Base-by-base conservation (phyloP, 805 yeast species). In the Wickerhamiella galacta region DNA sequence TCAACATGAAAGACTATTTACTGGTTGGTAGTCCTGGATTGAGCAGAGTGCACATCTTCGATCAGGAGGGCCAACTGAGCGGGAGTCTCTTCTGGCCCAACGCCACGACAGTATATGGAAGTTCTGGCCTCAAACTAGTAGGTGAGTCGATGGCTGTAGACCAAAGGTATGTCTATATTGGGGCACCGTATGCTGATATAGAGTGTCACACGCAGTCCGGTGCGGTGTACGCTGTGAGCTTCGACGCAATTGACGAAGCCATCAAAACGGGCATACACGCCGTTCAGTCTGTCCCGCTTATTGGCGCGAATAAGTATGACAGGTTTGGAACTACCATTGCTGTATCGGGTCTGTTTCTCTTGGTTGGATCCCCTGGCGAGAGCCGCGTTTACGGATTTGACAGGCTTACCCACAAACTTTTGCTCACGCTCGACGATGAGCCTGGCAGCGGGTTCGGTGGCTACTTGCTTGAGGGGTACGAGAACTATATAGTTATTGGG, bases 1-100 rank as follows among this genome's bases (percentile, higher is more conserved):
- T 56, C 0, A 36, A 46, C 4, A 56, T 47, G 4, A 22, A 44
- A 1, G 56, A 62, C 7, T 56, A 58, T 31, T 46, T 72, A 6
- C 58, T 64, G 0, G 58, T 69, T 3, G 48, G 70, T 1, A 62
- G 66, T 33, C 77, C 79, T 0, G 78, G 79, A 0, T 25, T 46
- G 0, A 67, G 72, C 3, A 38, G 44, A 1, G 31, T 73, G 1
- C 57, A 60, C 30, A 35, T 70, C 5, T 67, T 51, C 37, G 41
- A 45, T 10, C 42, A 46, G 18, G 37, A 42, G 3, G 41, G 43
- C 3, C 19, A 39, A 25, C n/a, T 47, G 37, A 17, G 23, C 49
- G 23, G 41, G 54, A 12, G 54, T 45, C 1, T 50, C 56, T 10
- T 30, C 18, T 20, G 56, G 55, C 32, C 40, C 16, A 35, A 39